Conservation (phyloP, 352 stramenopile genomes). For the Phytophthora foliorum region DNA sequence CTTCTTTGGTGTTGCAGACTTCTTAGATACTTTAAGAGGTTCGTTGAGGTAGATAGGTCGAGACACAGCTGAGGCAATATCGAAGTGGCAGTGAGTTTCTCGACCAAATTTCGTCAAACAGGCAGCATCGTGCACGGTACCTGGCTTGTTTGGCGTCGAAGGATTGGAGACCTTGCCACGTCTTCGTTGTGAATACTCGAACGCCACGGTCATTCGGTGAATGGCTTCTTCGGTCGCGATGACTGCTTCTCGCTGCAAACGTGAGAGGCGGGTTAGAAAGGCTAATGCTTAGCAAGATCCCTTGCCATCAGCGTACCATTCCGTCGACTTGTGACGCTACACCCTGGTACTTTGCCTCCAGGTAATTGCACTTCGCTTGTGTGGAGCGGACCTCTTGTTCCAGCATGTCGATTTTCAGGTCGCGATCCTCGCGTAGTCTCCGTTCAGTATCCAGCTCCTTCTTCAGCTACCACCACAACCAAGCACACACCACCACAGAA, state of each 20-base stretch:
- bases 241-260: conserved; percentile 36
- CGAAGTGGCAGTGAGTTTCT: conserved; percentile 6
- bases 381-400: conserved; percentile 53
- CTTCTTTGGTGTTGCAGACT: conserved; percentile 24
- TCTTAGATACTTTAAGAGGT: conserved; percentile 14
- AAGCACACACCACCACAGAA: not conserved
- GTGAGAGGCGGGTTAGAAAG: conserved; percentile 7
- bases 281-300: not conserved
- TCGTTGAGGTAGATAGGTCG: conserved; percentile 2
- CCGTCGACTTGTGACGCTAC: conserved; percentile 44
- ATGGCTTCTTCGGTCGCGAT: conserved; percentile 47
- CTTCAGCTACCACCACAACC: conserved; percentile 30
- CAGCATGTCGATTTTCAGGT: conserved; percentile 51
- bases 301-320: conserved; percentile 34
- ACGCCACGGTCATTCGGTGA: conserved; percentile 38
- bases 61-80: conserved; percentile 3
- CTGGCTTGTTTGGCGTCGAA: conserved; percentile 35
- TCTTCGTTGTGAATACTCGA: conserved; percentile 34
- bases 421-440: conserved; percentile 37
- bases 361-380: conserved; percentile 49
- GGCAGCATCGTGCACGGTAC: conserved; percentile 1
- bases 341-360: conserved; percentile 52
- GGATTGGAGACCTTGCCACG: conserved; percentile 23
- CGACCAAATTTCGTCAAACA: not conserved
- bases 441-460: conserved; percentile 41